Evolutionary conservation across 129 eudicot genomes (phyloP).

Genomic region (Dittrichia graveolens): DNA sequence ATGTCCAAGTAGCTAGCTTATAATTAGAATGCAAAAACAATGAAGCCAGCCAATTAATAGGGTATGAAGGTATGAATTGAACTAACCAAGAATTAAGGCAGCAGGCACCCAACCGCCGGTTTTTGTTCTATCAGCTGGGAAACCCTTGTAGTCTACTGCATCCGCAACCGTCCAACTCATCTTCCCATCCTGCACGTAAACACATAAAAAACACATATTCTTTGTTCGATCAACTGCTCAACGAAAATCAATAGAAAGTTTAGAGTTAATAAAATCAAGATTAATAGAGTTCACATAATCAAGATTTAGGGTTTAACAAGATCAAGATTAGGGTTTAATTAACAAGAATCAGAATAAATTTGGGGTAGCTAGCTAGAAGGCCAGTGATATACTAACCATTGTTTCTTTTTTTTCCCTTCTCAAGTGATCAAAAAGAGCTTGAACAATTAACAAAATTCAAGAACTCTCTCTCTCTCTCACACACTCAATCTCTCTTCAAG

Average conservation of each 20-base stretch:
- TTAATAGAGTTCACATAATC: background rate
- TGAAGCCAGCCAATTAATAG: background rate
- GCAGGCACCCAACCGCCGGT: conserved; percentile 98
- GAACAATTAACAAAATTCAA: conserved; percentile 25
- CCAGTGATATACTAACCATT: conserved; percentile 42
- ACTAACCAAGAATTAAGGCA: conserved; percentile 83
- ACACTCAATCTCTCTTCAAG: background rate
- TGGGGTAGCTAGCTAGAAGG: background rate
- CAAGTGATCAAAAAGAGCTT: conserved; percentile 28
- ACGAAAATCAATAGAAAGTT: background rate
- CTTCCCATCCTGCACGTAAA: conserved; percentile 56
- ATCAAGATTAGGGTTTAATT: background rate
- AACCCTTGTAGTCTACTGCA: conserved; percentile 83
- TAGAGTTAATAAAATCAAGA: conserved; percentile 1
- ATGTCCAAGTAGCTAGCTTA: background rate
- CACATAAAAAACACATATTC: background rate
- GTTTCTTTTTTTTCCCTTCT: conserved; percentile 16
- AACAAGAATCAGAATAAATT: background rate
- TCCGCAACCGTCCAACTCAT: conserved; percentile 63
- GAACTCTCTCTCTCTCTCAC: conserved; percentile 10
- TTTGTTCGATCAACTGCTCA: conserved; percentile 1
- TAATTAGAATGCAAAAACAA: background rate
- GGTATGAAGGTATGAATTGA: conserved; percentile 1
- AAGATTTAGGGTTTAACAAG: background rate
- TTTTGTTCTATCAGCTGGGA: conserved; percentile 76